Percentiles rank a stretch among this genome's conserved stretches.
These are phyloP conservation scores for Dovyalis caffra DNA, from an alignment of 345 rosid genomes.

Conservation along the genomic window DNA sequence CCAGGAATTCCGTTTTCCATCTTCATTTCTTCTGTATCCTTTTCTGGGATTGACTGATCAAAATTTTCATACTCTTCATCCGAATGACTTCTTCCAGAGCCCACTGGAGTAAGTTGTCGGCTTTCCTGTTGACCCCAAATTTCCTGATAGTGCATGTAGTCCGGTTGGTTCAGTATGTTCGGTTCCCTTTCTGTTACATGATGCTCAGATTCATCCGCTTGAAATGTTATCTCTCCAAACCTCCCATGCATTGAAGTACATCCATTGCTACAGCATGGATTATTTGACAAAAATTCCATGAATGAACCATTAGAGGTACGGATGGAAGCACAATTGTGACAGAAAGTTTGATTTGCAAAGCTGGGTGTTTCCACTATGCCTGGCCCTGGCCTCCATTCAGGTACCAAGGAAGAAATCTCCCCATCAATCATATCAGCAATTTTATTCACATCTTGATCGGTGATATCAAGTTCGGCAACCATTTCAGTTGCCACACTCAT, in stretches of 20 bases:
- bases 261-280: conserved; percentile 49
- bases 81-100: conserved; percentile 48
- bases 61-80: conserved; percentile 55
- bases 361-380: conserved; percentile 64
- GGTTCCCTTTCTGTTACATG: conserved; percentile 31
- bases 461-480: conserved; percentile 89
- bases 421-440: conserved; percentile 90
- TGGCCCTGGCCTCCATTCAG: conserved; percentile 70
- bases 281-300: conserved; percentile 46
- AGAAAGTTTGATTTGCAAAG: conserved; percentile 50
- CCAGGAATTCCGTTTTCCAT: conserved; percentile 25
- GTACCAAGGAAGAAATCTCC: conserved; percentile 78
- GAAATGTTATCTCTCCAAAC: conserved; percentile 74
- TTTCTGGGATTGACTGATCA: conserved; percentile 24
- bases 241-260: conserved; percentile 82
- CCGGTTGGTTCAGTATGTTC: conserved; percentile 24
- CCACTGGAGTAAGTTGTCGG: conserved; percentile 62
- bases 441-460: conserved; percentile 68
- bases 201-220: conserved; percentile 47
- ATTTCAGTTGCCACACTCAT: conserved; percentile 90
- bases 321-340: conserved; percentile 63
- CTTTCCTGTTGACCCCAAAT: conserved; percentile 74
- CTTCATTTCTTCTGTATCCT: conserved; percentile 19
- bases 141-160: conserved; percentile 41
- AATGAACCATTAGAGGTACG: conserved; percentile 68